These are phyloP conservation scores for Aspergillus proliferans DNA, from an alignment of 2,329 filamentous ascomycete genomes.

Conservation along the genomic window DNA sequence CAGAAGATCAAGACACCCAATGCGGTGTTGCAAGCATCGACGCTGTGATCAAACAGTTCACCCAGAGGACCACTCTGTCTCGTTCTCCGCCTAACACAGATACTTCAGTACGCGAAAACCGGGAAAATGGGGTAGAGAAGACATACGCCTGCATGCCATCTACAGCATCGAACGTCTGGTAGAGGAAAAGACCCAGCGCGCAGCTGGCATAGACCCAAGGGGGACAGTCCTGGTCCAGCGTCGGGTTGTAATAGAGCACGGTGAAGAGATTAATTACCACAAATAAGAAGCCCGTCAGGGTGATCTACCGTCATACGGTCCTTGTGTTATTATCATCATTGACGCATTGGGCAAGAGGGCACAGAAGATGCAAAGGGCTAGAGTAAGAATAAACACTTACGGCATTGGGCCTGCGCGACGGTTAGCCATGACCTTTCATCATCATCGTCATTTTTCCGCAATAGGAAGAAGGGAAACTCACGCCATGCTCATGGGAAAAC, in stretches of 20 bases:
- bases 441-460: not conserved
- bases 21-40: slow-evolving; percentile 94
- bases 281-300: slow-evolving; percentile 82
- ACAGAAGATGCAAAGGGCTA: no score
- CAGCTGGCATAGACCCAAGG: slow-evolving; percentile 92
- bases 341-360: no score
- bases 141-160: slow-evolving; percentile 87
- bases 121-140: not conserved
- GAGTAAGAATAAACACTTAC: slow-evolving; percentile 26
- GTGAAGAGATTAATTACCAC: slow-evolving; percentile 85
- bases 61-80: slow-evolving; percentile 87
- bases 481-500: slow-evolving; percentile 94
- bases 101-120: slow-evolving; percentile 5
- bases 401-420: slow-evolving; percentile 41
- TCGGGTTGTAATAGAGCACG: slow-evolving; percentile 93
- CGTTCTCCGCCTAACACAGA: slow-evolving; percentile 63
- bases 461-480: slow-evolving; percentile 38
- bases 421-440: not conserved
- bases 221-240: slow-evolving; percentile 86
- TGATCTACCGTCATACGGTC: slow-evolving; percentile 54
- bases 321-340: slow-evolving; percentile 8
- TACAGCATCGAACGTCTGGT: slow-evolving; percentile 97
- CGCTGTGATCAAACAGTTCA: slow-evolving; percentile 95
- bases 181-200: slow-evolving; percentile 83
- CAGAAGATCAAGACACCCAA: slow-evolving; percentile 90